Conservation (phyloP, 495 filamentous ascomycete genomes). For the Podospora didyma region DNA sequence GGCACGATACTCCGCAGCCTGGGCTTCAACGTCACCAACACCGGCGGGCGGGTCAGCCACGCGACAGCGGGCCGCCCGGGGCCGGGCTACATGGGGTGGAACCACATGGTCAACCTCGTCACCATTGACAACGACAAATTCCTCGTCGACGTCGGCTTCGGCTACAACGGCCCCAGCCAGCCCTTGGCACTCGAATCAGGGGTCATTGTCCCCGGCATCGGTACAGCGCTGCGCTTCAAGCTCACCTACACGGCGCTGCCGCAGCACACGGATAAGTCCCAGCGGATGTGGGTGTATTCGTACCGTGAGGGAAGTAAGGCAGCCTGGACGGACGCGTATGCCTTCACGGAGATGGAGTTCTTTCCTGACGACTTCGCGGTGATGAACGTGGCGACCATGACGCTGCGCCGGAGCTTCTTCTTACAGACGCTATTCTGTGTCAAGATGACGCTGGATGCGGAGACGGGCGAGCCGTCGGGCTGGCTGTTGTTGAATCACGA, state of each 20-base stretch:
- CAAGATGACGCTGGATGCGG: conserved; percentile 38
- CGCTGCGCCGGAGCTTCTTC: conserved; percentile 35
- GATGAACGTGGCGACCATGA: conserved; percentile 55
- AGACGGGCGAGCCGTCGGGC: conserved; percentile 9
- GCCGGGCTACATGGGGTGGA: conserved; percentile 35
- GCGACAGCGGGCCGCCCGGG: too few relatives aligned
- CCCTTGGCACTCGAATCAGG: conserved; percentile 30
- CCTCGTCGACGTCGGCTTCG: conserved; percentile 71
- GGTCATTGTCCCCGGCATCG: conserved; percentile 10
- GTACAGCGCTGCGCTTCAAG: conserved; percentile 1
- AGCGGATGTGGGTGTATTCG: conserved; percentile 42
- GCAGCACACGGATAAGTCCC: conserved; percentile 24
- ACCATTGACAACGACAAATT: conserved; percentile 48
- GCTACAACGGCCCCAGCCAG: conserved; percentile 33
- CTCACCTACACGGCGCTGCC: conserved; percentile 25
- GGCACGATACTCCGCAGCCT: conserved; percentile 57
- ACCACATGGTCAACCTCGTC: conserved; percentile 69
- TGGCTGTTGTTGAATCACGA: conserved; percentile 53
- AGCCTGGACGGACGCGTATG: conserved; percentile 38
- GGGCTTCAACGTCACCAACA: conserved; percentile 53
- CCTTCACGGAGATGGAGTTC: conserved; percentile 42
- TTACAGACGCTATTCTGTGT: conserved; percentile 37
- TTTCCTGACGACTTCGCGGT: conserved; percentile 46
- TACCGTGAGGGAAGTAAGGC: conserved; percentile 13
- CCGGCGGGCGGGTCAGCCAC: conserved; percentile 39